A percentile compares a stretch with the other conserved stretches of the same genome.
These are phyloP conservation scores for Megacollybia platyphylla DNA, from an alignment of 1,284 basidiomycete species.

Conservation along the genomic window DNA sequence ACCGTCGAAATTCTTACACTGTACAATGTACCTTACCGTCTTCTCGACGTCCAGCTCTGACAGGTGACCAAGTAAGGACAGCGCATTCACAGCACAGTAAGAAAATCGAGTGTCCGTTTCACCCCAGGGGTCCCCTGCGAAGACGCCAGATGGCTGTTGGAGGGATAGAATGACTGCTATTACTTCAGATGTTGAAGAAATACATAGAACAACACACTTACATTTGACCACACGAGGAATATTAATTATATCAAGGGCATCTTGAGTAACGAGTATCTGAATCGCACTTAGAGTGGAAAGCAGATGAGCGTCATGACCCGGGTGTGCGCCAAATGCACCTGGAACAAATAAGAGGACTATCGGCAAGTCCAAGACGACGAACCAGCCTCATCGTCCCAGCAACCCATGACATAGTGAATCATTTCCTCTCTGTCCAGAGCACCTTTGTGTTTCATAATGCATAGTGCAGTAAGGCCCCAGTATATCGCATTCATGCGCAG, in stretches of 20 bases:
- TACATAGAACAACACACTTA: slow-evolving; percentile 20
- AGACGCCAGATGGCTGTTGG: slow-evolving; percentile 77
- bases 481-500: slow-evolving; percentile 94
- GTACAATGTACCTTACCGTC: slow-evolving; percentile 62
- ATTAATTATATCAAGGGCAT: slow-evolving; percentile 67
- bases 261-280: slow-evolving; percentile 82
- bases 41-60: slow-evolving; percentile 47
- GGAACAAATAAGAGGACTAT: slow-evolving; percentile 3
- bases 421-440: slow-evolving; percentile 76
- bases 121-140: slow-evolving; percentile 84
- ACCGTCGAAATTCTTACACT: slow-evolving; percentile 90
- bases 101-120: slow-evolving; percentile 90
- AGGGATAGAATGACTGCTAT: slow-evolving; percentile 67
- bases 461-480: slow-evolving; percentile 88
- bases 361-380: slow-evolving; percentile 13
- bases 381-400: slow-evolving; percentile 89
- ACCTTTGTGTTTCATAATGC: slow-evolving; percentile 66
- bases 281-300: slow-evolving; percentile 83
- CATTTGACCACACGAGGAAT: slow-evolving; percentile 64
- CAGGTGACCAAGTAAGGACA: slow-evolving; percentile 74
- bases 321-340: slow-evolving; percentile 90
- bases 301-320: slow-evolving; percentile 87
- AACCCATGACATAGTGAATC: slow-evolving; percentile 84
- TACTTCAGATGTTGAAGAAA: background rate
- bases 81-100: slow-evolving; percentile 74